Base-by-base conservation (phyloP, 2,329 filamentous ascomycete species). In the Aureobasidium pullulans region DNA sequence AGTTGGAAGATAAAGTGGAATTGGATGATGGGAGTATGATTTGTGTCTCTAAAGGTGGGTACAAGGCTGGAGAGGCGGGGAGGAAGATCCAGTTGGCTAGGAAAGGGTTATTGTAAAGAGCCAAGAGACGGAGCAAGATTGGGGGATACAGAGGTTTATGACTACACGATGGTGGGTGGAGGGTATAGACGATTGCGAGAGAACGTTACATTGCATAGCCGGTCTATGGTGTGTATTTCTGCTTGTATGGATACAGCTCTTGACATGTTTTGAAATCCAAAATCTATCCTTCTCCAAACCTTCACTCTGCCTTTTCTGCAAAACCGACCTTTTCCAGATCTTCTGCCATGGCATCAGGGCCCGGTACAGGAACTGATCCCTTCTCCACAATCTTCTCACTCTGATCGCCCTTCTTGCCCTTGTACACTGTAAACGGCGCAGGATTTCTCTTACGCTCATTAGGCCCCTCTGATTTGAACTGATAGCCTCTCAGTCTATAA, bases 21-120 rank as follows among this genome's bases (percentile, higher is more conserved):
- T 73, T 90, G 76, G 83, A 80, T 5, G 87, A 92, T 4, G 89
- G 89, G 0, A 84, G 84, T 65, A 82, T 87, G 42, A 77, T 91
- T 48, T 94, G 89, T 68, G 78, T 87, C 0, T 89, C 85, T 46
- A 90, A 85, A 68, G 88, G 88, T 1, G 89, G 89, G 0, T 91
- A 86, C 75, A 85, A 84, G 68, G 78, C 78, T 1, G 87, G 85
- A 10, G 88, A 91, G 73, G 83, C 88, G 15, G 80, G 81, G 62
- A 80, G 86, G 69, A 93, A 93, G 77, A 79, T 94, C 54, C 88
- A 93, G 71, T 73, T 93, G 67, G 89, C 89, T 3, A 79, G 89
- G 68, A 93, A 92, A 75, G 89, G 89, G 1, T 66, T 92, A 72
- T 71, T 94, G 57, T 92, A 64, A 71, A 15, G 8, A 39, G 19